phyloP scores from a whole-genome alignment of 805 yeast genomes.

The Lipomyces chichibuensis region DNA sequence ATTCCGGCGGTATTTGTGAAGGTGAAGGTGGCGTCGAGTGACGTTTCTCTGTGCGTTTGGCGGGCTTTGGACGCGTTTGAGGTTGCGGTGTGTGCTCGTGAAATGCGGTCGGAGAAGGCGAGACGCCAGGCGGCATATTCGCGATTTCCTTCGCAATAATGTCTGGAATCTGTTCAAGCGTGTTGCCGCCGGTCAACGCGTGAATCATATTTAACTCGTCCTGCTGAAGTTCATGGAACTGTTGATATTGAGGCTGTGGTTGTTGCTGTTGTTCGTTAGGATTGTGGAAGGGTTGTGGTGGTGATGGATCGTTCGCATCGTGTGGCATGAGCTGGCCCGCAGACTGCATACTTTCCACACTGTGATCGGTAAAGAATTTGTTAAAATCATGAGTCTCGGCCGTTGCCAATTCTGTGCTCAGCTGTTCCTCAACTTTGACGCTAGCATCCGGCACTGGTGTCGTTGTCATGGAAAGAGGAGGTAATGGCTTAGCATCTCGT shows the following conservation, averaged over 20 bases:
- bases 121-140: constrained; percentile 19
- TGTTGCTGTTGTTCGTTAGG: neutral
- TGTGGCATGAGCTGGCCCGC: neutral
- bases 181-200: constrained; percentile 11
- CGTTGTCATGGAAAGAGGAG: constrained; percentile 11
- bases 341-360: neutral
- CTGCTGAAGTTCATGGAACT: neutral
- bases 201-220: neutral
- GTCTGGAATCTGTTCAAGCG: constrained; percentile 20
- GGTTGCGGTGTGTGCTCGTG: neutral
- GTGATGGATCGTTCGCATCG: neutral
- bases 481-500: constrained; percentile 24
- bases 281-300: neutral
- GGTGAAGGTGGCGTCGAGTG: constrained; percentile 33
- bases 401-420: neutral
- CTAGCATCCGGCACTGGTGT: constrained; percentile 15
- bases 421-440: neutral
- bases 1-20: constrained; percentile 81
- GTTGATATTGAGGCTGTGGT: neutral
- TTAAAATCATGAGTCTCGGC: neutral
- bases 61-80: neutral
- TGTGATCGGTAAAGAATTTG: constrained; percentile 3
- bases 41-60: constrained; percentile 23
- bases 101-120: constrained; percentile 8
- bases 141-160: constrained; percentile 23